Conservation (phyloP, 108 stramenopile species). For the Pelagomonas calceolata region DNA sequence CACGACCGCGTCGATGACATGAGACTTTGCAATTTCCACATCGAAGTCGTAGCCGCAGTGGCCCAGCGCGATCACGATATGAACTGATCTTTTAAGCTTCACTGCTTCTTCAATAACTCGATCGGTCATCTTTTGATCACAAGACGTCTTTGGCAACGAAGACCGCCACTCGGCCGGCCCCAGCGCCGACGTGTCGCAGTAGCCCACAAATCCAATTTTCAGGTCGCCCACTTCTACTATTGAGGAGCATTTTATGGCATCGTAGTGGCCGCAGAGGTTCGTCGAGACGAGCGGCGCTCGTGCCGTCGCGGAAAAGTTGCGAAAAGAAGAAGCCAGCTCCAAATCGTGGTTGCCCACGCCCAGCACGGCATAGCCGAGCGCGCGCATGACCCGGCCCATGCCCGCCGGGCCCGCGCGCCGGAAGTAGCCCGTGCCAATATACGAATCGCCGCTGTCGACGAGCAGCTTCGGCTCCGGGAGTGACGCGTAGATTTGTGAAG, state of each 20-base stretch:
- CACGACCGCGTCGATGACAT: not conserved
- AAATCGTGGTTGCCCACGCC: not conserved
- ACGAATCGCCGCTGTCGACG: not conserved
- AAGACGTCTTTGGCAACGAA: too few species aligned
- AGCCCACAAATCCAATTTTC: not conserved
- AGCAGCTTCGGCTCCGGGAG: not conserved
- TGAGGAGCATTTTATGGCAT: not conserved
- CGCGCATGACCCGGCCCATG: not conserved
- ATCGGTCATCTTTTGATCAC: not conserved
- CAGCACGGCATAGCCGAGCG: not conserved
- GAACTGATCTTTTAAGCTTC: not conserved
- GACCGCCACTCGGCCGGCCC: too few species aligned
- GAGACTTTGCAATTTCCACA: not conserved
- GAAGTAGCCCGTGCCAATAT: not conserved
- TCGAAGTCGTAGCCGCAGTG: slow-evolving; percentile 3
- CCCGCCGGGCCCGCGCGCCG: not conserved
- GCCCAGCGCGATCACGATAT: not conserved
- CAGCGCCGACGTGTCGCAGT: not conserved
- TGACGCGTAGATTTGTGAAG: not conserved
- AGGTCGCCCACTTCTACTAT: not conserved
- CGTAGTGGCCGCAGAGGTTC: not conserved
- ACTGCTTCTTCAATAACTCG: not conserved
- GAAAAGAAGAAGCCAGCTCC: not conserved
- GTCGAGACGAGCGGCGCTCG: not conserved
- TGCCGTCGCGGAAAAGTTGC: not conserved